These are phyloP conservation scores for Alternaria burnsii DNA, from an alignment of 2,329 filamentous ascomycete species.

Conservation along the genomic window DNA sequence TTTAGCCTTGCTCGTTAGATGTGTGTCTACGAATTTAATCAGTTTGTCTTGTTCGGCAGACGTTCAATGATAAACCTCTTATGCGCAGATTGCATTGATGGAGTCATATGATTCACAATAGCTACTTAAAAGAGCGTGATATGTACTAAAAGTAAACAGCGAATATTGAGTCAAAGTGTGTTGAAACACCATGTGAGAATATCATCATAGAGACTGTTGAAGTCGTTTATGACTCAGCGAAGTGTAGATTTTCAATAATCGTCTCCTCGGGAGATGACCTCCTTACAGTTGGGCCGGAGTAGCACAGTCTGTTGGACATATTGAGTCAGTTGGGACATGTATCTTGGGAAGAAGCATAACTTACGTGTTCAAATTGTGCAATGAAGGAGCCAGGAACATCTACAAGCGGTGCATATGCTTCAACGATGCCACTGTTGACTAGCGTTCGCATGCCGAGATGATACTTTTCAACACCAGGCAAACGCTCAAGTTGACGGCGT, in stretches of 20 bases:
- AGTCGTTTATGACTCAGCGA: slow-evolving; percentile 6
- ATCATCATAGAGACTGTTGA: slow-evolving; percentile 24
- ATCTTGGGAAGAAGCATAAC: slow-evolving; percentile 47
- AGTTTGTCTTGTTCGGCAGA: background rate
- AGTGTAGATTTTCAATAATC: slow-evolving; percentile 68
- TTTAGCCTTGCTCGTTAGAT: background rate
- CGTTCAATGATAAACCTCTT: background rate
- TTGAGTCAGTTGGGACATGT: background rate
- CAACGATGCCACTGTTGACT: slow-evolving; percentile 80
- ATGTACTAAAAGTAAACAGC: background rate
- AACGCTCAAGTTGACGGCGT: slow-evolving; percentile 82
- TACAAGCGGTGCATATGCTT: slow-evolving; percentile 85
- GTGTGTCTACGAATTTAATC: background rate
- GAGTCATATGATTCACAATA: background rate
- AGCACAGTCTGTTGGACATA: slow-evolving; percentile 40
- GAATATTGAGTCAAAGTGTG: background rate
- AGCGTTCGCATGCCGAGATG: slow-evolving; percentile 87
- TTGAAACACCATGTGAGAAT: slow-evolving; percentile 16
- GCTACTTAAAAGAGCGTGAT: background rate
- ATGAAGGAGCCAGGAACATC: slow-evolving; percentile 94
- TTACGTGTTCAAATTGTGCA: slow-evolving; percentile 92
- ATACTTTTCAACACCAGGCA: slow-evolving; percentile 86
- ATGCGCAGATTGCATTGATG: background rate
- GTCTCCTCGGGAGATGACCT: slow-evolving; percentile 84
- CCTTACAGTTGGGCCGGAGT: slow-evolving; percentile 68